Evolutionary conservation across 2,329 filamentous ascomycete genomes (phyloP), one percentile per base, ranked within the genome.

Genomic region (Beauveria sp.): DNA sequence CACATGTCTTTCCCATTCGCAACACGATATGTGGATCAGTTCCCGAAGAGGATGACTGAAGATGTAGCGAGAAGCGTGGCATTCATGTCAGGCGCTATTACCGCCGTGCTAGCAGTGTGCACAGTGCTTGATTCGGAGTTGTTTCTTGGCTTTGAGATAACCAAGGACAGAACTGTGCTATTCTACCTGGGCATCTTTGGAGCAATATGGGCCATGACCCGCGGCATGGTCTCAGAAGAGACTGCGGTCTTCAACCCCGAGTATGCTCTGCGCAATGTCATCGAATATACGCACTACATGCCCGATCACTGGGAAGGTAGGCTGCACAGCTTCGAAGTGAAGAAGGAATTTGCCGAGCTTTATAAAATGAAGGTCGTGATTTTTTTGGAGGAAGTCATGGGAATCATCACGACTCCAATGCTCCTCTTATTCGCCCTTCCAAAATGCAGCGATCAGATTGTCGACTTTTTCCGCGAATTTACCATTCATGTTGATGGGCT

Each of bases 391-490:
- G 95, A 99, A 70, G 86, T 98, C 5, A 75, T 97, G 63, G 93
- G 93, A 69, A 96, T 99, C 71, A 84, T 98, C 60, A 88, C 96
- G 62, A 96, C 93, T 0, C 95, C 95, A 0, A 87, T 96, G 68
- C 84, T 99, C 47, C 82, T 99, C 14, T 89, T 93, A 76, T 88
- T 90, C 70, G 93, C 90, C 64, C 81, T 98, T 40, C 91, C 93
- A 0, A 89, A 87, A 67, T 96, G 90, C 73, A 93, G 90, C 71
- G 93, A 98, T 67, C 90, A 93, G 63, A 88, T 99, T 65, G 88
- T 98, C 62, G 95, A 99, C 75, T 99, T 99, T 75, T 98, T 99
- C 78, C 87, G 95, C 45, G 95, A 99, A 71, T 97, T 98, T 67
- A 98, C 95, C 0, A 87, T 99, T 24, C 93, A 99, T 67, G 93